These are phyloP conservation scores for Neurospora tetrasperma DNA, from an alignment of 495 filamentous ascomycete species.

Conservation along the genomic window DNA sequence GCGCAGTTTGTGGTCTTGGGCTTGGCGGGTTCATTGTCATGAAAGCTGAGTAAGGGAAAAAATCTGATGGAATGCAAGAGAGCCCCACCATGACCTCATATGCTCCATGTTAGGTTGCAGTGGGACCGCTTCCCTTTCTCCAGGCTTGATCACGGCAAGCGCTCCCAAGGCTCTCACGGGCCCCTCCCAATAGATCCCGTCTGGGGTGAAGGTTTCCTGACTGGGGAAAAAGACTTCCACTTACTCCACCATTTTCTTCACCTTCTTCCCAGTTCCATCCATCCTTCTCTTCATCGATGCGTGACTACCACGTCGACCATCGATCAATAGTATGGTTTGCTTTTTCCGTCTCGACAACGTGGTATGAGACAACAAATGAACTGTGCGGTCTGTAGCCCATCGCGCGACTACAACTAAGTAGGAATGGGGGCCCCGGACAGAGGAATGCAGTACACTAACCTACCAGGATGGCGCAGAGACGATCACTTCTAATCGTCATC, in stretches of 20 bases:
- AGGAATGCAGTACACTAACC: background rate
- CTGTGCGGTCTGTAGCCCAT: background rate
- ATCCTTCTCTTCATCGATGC: background rate
- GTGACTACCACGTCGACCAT: background rate
- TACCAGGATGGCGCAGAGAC: background rate
- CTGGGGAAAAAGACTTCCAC: background rate
- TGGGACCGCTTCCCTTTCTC: background rate
- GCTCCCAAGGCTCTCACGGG: background rate
- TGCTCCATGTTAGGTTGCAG: background rate
- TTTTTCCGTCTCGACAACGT: background rate
- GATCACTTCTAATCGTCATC: background rate
- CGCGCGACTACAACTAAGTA: background rate
- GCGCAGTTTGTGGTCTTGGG: background rate
- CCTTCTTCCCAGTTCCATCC: background rate
- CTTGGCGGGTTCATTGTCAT: background rate
- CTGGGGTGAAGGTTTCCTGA: background rate
- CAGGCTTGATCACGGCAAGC: background rate
- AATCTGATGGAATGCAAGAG: background rate
- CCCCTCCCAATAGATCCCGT: background rate
- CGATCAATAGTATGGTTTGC: background rate
- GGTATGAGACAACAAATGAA: background rate
- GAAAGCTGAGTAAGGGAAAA: background rate
- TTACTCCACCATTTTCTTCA: background rate
- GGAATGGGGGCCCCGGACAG: background rate
- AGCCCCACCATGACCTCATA: background rate